Conservation (phyloP, 306 rosid species). For the Prunus mongolica region DNA sequence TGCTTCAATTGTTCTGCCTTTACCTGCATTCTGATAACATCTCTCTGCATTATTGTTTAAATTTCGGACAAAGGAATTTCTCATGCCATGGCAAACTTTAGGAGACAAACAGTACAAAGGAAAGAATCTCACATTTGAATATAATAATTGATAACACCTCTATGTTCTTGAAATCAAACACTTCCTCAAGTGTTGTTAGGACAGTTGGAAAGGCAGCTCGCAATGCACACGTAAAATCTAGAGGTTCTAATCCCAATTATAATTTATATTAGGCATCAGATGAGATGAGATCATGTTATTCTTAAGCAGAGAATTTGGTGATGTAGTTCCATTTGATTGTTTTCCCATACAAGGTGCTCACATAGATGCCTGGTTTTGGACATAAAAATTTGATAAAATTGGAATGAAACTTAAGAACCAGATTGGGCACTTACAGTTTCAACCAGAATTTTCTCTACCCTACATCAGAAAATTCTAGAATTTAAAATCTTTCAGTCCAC, state of each 20-base stretch:
- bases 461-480: background rate
- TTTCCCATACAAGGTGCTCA: slow-evolving; percentile 13
- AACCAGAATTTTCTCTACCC: background rate
- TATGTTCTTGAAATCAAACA: background rate
- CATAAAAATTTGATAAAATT: background rate
- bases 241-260: background rate
- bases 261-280: background rate
- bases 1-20: background rate
- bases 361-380: slow-evolving; percentile 8
- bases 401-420: background rate
- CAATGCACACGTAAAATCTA: slow-evolving; percentile 6
- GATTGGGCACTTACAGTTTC: background rate
- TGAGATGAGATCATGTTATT: slow-evolving; percentile 2
- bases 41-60: background rate
- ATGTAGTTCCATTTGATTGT: background rate
- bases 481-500: background rate
- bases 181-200: background rate
- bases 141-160: background rate
- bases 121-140: background rate
- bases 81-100: background rate
- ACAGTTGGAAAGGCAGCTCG: slow-evolving; percentile 7
- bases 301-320: slow-evolving; percentile 2
- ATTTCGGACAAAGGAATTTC: background rate
- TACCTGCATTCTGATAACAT: slow-evolving; percentile 1
- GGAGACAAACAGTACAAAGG: background rate